Evolutionary conservation across 768 basidiomycete genomes (phyloP), one percentile per base, ranked within the genome.

Genomic region (Hygrocybe coccinea): DNA sequence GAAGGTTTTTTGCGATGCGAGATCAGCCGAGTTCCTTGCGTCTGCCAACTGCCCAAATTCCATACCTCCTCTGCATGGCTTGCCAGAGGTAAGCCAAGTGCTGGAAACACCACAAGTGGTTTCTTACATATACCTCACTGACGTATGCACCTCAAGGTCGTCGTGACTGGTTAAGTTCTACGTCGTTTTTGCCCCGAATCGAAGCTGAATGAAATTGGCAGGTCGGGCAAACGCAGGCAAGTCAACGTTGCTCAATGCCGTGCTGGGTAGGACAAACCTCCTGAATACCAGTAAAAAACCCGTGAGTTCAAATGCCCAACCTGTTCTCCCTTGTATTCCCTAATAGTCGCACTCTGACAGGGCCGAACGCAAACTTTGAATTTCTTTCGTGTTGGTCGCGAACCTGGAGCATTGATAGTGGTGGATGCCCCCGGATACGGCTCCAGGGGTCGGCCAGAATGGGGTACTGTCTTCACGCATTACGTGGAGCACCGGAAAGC

Each of bases 381-480:
- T 59, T 90, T 89, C 62, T 89, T 80, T 65, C 74, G 79, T 38
- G 80, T 89, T n/a, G 85, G 86, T 3, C 60, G 68, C 2, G 79
- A 80, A 5, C 75, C 79, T 22, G 82, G 83, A 33, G 76, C 80
- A 37, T 72, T 88, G 34, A 65, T 89, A 19, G 69, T 91, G 2
- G 89, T 92, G 9, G 90, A 92, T 62, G 79, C 89, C 11, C 90
- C 90, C 2, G 89, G 90, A 14, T 92, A 91, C 65, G 90, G 90
- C 47, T 70, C 76, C 8, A 76, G 87, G 52, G 89, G 90, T 11
- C 78, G 86, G 41, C 76, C 77, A 34, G 86, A 89, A 68, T 91
- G 89, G 89, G 89, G 90, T 1, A 65, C 71, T 24, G 60, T 88
- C 3, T 89, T 91, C 65, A 75, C 86, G 52, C 69, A 79, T 39